Percentiles rank a stretch among this genome's conserved stretches.
phyloP scores from a whole-genome alignment of 2,329 filamentous ascomycete genomes.

The Colletotrichum theobromicola region DNA sequence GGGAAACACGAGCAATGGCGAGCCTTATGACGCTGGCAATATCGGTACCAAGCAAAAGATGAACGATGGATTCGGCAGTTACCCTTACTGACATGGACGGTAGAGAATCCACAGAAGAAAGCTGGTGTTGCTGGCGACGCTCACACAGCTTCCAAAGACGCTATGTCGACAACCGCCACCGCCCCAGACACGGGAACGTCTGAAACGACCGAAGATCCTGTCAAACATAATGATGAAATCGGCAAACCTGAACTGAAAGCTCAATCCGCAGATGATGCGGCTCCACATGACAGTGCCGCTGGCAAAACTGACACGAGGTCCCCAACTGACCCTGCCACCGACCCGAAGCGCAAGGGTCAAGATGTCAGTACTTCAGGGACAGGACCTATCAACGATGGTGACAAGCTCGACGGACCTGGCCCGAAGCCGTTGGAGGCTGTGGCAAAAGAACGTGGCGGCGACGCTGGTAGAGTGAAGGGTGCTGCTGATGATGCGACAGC shows the following conservation, averaged over 20 bases:
- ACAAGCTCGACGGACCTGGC: slow-evolving; percentile 45
- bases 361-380: slow-evolving; percentile 37
- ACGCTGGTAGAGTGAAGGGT: slow-evolving; percentile 28
- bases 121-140: not conserved
- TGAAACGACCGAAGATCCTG: not conserved
- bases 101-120: slow-evolving; percentile 7
- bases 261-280: slow-evolving; percentile 23
- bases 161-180: not conserved
- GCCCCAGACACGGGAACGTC: not conserved
- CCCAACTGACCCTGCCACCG: slow-evolving; percentile 38
- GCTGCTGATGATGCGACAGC: not conserved
- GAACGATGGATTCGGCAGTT: not conserved
- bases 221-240: slow-evolving; percentile 11
- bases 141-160: not conserved
- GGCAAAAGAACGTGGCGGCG: slow-evolving; percentile 36
- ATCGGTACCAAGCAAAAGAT: slow-evolving; percentile 45
- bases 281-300: slow-evolving; percentile 25
- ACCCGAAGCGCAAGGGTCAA: slow-evolving; percentile 37
- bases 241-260: slow-evolving; percentile 25
- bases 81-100: not conserved
- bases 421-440: slow-evolving; percentile 46
- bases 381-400: slow-evolving; percentile 35
- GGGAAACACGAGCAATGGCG: slow-evolving; percentile 69
- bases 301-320: slow-evolving; percentile 46
- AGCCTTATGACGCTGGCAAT: slow-evolving; percentile 84